These are phyloP conservation scores for Cichorium intybus DNA, from an alignment of 140 eudicot species.

Conservation along the genomic window DNA sequence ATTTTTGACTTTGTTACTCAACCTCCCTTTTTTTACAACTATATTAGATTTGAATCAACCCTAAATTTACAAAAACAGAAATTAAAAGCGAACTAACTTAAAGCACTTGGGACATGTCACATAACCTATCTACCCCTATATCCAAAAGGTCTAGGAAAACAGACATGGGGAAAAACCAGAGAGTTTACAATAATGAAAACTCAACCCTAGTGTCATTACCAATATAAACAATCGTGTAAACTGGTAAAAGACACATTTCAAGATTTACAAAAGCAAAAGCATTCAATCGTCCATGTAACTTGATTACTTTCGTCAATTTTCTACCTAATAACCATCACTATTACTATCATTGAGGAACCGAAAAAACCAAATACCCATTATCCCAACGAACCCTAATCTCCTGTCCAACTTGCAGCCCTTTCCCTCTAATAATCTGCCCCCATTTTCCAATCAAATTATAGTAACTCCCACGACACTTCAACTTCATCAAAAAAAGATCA, in stretches of 20 bases:
- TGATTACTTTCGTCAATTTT: slow-evolving; percentile 27
- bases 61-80: too few relatives aligned
- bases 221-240: slow-evolving; percentile 25
- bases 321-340: slow-evolving; percentile 41
- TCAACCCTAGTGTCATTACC: slow-evolving; percentile 25
- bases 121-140: too few relatives aligned
- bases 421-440: slow-evolving; percentile 80
- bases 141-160: not conserved
- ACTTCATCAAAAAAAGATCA: slow-evolving; percentile 60
- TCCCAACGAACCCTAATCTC: slow-evolving; percentile 89
- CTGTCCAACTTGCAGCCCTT: slow-evolving; percentile 66
- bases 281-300: slow-evolving; percentile 9
- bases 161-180: not conserved
- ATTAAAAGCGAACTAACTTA: too few relatives aligned
- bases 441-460: slow-evolving; percentile 75
- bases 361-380: slow-evolving; percentile 66
- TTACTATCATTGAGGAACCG: slow-evolving; percentile 62
- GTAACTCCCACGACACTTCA: slow-evolving; percentile 73
- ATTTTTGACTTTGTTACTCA: too few relatives aligned
- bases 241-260: slow-evolving; percentile 27
- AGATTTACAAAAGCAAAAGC: slow-evolving; percentile 34
- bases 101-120: too few relatives aligned
- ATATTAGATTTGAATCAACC: too few relatives aligned
- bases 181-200: slow-evolving; percentile 6
- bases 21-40: too few relatives aligned